Evolutionary conservation across 2,329 filamentous ascomycete genomes (phyloP).

Genomic region (Pseudocercospora fijiensis): DNA sequence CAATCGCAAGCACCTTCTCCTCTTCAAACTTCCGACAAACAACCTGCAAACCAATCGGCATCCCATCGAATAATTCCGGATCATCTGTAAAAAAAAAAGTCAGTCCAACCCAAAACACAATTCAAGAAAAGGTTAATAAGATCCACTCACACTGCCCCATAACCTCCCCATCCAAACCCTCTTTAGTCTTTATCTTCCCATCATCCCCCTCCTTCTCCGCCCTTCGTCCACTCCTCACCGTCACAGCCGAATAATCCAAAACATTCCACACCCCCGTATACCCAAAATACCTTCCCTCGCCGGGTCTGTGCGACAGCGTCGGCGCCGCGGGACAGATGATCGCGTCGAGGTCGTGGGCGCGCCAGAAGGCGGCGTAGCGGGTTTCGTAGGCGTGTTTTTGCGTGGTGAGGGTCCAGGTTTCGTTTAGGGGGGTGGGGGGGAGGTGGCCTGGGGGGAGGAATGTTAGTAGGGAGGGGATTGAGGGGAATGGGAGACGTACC

Average conservation of each 20-base stretch:
- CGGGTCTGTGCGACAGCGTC: not conserved
- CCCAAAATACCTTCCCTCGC: not conserved
- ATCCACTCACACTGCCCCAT: not conserved
- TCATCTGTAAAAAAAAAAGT: too few relatives aligned
- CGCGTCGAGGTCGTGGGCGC: not conserved
- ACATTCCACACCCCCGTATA: not conserved
- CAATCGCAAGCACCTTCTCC: not conserved
- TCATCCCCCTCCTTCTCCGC: not conserved
- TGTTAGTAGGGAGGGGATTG: too few relatives aligned
- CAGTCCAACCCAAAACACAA: too few relatives aligned
- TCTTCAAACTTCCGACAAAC: not conserved
- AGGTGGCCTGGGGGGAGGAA: not conserved
- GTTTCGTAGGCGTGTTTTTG: not conserved
- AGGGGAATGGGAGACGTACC: too few relatives aligned
- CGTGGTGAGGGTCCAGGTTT: not conserved
- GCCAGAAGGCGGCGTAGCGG: not conserved
- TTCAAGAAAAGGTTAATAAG: too few relatives aligned
- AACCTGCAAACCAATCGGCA: not conserved
- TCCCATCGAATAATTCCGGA: not conserved
- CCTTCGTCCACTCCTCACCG: not conserved
- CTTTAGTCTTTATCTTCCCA: not conserved
- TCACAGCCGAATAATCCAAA: not conserved
- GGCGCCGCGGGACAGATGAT: not conserved
- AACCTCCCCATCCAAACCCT: not conserved
- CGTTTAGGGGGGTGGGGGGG: not conserved